These are phyloP conservation scores for Penicillium sp. DNA, from an alignment of 2,329 filamentous ascomycete species.

Conservation along the genomic window DNA sequence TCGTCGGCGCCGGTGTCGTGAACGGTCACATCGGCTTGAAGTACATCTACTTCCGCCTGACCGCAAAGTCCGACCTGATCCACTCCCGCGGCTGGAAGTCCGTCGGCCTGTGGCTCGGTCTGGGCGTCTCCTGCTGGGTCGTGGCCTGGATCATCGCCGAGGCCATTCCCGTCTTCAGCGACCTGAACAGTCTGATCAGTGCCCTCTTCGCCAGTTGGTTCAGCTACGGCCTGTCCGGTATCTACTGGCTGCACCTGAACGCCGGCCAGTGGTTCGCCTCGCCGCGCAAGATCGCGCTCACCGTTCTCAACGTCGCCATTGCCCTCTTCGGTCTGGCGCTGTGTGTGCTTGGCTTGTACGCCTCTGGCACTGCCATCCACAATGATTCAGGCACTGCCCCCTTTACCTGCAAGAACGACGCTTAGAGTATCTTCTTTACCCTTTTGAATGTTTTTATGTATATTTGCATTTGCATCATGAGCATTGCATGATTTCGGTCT, in stretches of 20 bases:
- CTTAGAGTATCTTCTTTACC: constrained; percentile 1
- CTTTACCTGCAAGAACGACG: constrained; percentile 39
- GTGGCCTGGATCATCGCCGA: constrained; percentile 67
- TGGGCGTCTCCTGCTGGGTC: constrained; percentile 58
- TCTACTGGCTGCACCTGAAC: constrained; percentile 53
- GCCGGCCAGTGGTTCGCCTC: constrained; percentile 41
- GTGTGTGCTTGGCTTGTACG: constrained; percentile 28
- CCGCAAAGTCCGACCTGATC: constrained; percentile 56
- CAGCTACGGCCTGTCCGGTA: constrained; percentile 42
- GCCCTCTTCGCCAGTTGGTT: constrained; percentile 27
- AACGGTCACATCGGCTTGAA: constrained; percentile 66
- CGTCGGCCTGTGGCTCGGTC: constrained; percentile 58
- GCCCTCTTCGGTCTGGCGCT: constrained; percentile 31
- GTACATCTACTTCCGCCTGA: constrained; percentile 64
- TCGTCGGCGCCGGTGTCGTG: constrained; percentile 68
- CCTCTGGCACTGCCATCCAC: constrained; percentile 22
- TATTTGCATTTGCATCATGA: constrained; percentile 12
- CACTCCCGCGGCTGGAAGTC: constrained; percentile 50
- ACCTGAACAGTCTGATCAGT: constrained; percentile 60
- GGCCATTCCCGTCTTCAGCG: constrained; percentile 67
- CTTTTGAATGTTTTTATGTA: background rate
- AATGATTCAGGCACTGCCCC: constrained; percentile 30
- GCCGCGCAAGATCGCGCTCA: constrained; percentile 46
- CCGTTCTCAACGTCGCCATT: constrained; percentile 44
- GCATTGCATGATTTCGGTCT: constrained; percentile 10